Evolutionary conservation across 805 yeast genomes (phyloP), one percentile per base, ranked within the genome.

Genomic region (Metschnikowia kunwiensis): DNA sequence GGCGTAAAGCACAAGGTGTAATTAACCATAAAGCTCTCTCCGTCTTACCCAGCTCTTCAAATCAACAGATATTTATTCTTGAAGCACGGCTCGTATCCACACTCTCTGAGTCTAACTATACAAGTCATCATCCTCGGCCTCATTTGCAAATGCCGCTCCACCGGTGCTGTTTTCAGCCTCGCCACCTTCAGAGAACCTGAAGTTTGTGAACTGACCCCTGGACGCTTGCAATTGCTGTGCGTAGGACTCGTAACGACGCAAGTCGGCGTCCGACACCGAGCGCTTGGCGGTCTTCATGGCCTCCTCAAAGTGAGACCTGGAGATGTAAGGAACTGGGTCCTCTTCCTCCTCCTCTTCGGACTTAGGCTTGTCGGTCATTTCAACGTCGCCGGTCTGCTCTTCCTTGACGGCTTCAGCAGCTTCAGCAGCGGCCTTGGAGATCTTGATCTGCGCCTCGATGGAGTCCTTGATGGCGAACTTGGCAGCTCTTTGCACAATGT

Each of bases 221-320:
- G 96, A 85, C 40, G 95, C 86, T 64, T 83, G 94, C 64, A 93
- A 74, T 68, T 91, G 96, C 67, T 91, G 96, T 34, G 96, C 95
- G 57, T 91, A 93, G 6, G 97, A 94, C 71, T 93, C 98, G 63
- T 93, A 93, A 68, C 98, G 89, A 69, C 99, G 93, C 58, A 93
- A 76, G 68, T 93, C 98, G 24, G 96, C 86, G 58, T 94, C 97
- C 26, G 94, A 82, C 32, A 93, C 99, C 38, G 97, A 89, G 55
- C 97, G 85, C 67, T 88, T 84, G 36, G 98, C 99, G 1, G 97
- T 88, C 80, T 91, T 89, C 99, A 93, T 93, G 30, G 99, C 99
- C 73, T 93, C 97, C 67, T 93, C 96, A 55, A 93, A 88, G 63
- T 93, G 99, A 34, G 82, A 82, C 59, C 83, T 85, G 20, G 96